Conservation (phyloP, 768 basidiomycete species). For the Rhodotorula kratochvilovae region DNA sequence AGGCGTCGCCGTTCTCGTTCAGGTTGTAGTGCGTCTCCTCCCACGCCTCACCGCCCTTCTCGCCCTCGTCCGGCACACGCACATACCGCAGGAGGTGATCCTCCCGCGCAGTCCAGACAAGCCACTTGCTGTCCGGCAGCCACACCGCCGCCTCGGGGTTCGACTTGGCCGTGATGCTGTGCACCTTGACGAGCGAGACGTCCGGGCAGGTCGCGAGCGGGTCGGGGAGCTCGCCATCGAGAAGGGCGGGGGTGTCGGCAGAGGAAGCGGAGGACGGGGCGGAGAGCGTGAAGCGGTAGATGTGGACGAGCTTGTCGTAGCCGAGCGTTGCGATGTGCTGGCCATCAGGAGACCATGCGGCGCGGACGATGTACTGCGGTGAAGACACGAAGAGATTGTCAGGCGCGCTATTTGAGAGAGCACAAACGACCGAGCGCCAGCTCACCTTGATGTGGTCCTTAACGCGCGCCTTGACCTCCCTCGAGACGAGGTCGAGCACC, state of each 20-base stretch:
- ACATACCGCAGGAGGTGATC: slow-evolving; percentile 45
- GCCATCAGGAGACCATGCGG: slow-evolving; percentile 38
- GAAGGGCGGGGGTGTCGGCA: slow-evolving; percentile 1
- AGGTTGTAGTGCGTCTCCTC: slow-evolving; percentile 34
- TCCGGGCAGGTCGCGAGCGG: slow-evolving; percentile 18
- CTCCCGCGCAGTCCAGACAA: slow-evolving; percentile 36
- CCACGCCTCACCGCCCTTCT: background rate
- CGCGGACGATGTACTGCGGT: slow-evolving; percentile 37
- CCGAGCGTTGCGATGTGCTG: slow-evolving; percentile 38
- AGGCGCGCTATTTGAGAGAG: background rate
- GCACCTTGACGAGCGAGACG: slow-evolving; percentile 21
- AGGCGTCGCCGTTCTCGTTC: slow-evolving; percentile 43
- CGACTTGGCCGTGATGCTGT: slow-evolving; percentile 22
- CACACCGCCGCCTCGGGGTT: slow-evolving; percentile 45
- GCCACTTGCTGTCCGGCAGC: slow-evolving; percentile 25
- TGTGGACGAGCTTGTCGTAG: slow-evolving; percentile 42
- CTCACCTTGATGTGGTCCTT: slow-evolving; percentile 41
- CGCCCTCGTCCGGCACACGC: slow-evolving; percentile 16
- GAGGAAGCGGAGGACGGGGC: background rate
- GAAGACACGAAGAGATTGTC: no score
- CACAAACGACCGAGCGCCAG: no score
- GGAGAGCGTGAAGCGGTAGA: slow-evolving; percentile 29
- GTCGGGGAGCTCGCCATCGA: slow-evolving; percentile 35
- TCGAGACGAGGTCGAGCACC: slow-evolving; percentile 40
- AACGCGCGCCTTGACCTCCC: slow-evolving; percentile 23